Evolutionary conservation across 2,329 filamentous ascomycete species (phyloP), one percentile per base, ranked within the genome.

Genomic region (Phyllosticta citribraziliensis): DNA sequence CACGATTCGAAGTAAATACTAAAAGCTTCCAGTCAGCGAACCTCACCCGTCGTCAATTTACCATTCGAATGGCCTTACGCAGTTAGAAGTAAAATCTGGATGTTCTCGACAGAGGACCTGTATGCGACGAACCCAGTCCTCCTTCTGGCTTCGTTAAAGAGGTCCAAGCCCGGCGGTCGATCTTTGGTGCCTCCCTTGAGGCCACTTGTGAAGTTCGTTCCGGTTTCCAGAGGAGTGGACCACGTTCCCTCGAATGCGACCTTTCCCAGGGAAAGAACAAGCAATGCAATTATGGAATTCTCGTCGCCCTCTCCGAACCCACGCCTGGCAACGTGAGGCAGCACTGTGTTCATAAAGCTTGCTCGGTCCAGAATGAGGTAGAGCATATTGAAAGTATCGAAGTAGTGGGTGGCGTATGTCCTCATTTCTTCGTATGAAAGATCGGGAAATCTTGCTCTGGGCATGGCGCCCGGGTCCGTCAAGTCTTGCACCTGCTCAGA

Each of bases 71-170:
- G 14, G 72, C 14, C 76, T 68, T 70, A 82, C 80, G 82, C 81
- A 62, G 81, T 77, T 27, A 87, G 72, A 6, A 83, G 75, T 65
- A 80, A 79, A 54, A 84, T 79, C 66, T 86, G 84, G 8, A 85
- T 76, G 63, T 81, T 84, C 65, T 85, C 82, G 25, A 86, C 69
- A 56, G 77, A 82, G 66, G 78, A 82, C 24, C 82, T 78, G 1
- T 79, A 80, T 58, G 81, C 67, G 10, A 80, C 75, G 67, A 84
- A 85, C 0, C 84, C 84, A 67, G 85, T 76, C n/a, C 82, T 75
- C 62, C 78, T 79, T 57, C 84, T 76, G 17, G 83, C 84, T 69
- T 86, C 84, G 64, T 86, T 86, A 70, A 86, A 86, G 40, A 84
- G 76, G 1, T 76, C 76, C 2, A 86, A 68, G 0, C 84, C 84